Conservation (phyloP, 1,284 basidiomycete genomes). For the Cryptococcus hybrid region DNA sequence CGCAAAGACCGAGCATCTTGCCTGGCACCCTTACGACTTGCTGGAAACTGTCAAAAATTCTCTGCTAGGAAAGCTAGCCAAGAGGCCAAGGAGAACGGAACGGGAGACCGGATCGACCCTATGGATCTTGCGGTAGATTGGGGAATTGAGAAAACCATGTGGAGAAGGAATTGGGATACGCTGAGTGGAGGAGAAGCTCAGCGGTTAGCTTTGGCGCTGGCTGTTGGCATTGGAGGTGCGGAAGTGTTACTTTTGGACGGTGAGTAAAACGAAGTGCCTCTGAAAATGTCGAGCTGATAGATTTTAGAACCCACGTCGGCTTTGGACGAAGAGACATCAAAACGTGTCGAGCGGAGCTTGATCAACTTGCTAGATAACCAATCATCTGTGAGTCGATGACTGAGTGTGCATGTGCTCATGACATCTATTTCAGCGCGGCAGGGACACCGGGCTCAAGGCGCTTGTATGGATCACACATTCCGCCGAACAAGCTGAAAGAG, state of each 20-base stretch:
- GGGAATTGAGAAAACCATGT: constrained; percentile 66
- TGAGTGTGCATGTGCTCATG: background rate
- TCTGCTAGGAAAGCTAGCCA: constrained; percentile 1
- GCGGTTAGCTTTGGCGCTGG: constrained; percentile 70
- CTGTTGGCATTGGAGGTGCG: constrained; percentile 67
- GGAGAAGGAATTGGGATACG: constrained; percentile 72
- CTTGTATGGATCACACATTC: constrained; percentile 86
- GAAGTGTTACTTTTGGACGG: constrained; percentile 82
- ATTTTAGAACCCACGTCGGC: constrained; percentile 80
- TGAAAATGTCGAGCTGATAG: background rate
- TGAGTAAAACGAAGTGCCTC: constrained; percentile 46
- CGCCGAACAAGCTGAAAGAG: constrained; percentile 68
- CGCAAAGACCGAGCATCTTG: constrained; percentile 78
- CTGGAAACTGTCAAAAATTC: constrained; percentile 60
- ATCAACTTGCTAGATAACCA: constrained; percentile 52
- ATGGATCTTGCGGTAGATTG: constrained; percentile 63
- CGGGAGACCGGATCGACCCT: constrained; percentile 47
- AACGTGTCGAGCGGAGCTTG: constrained; percentile 64
- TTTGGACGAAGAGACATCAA: constrained; percentile 66
- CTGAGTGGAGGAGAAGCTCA: constrained; percentile 82
- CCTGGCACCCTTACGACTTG: constrained; percentile 71
- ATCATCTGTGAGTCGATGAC: constrained; percentile 11
- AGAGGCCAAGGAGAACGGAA: constrained; percentile 6
- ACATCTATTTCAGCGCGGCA: constrained; percentile 1
- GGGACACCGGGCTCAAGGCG: constrained; percentile 57